phyloP scores from a whole-genome alignment of 768 basidiomycete species.

The Antrodiella citrinella region DNA sequence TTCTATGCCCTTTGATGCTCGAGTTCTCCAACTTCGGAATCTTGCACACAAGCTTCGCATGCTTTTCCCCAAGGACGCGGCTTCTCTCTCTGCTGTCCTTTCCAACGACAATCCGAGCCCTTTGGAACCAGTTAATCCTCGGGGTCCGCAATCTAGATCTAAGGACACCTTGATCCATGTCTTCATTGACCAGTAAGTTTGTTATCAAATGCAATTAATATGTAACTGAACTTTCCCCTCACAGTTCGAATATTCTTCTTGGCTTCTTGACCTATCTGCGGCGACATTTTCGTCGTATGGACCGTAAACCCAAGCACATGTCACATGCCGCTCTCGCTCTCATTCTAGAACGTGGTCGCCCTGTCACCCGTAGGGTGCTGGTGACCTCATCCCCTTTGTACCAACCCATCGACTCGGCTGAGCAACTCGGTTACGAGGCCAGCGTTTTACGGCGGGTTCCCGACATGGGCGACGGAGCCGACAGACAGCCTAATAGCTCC shows the following conservation, averaged over 20 bases:
- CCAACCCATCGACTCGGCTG: slow-evolving; percentile 69
- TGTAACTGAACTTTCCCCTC: slow-evolving; percentile 4
- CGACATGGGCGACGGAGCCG: slow-evolving; percentile 55
- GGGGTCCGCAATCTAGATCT: slow-evolving; percentile 24
- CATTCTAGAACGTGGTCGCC: slow-evolving; percentile 75
- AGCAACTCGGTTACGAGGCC: slow-evolving; percentile 69
- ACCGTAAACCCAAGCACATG: slow-evolving; percentile 33
- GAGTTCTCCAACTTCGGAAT: slow-evolving; percentile 41
- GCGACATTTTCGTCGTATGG: slow-evolving; percentile 36
- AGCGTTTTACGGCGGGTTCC: slow-evolving; percentile 65
- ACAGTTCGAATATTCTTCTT: slow-evolving; percentile 82
- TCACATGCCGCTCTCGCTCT: slow-evolving; percentile 74
- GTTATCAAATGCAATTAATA: slow-evolving; percentile 3
- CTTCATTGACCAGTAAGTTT: slow-evolving; percentile 55
- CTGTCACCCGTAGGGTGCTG: slow-evolving; percentile 64
- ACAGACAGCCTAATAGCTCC: slow-evolving; percentile 34
- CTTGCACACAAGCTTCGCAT: slow-evolving; percentile 49
- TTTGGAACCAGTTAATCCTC: slow-evolving; percentile 28
- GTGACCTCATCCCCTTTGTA: slow-evolving; percentile 80
- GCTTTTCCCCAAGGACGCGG: slow-evolving; percentile 46
- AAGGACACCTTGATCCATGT: slow-evolving; percentile 28
- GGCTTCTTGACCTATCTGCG: slow-evolving; percentile 69
- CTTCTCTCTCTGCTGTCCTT: slow-evolving; percentile 21
- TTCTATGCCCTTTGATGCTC: slow-evolving; percentile 37
- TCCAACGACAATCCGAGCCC: slow-evolving; percentile 19